Base-by-base conservation (phyloP, 768 basidiomycete species). In the Tricholoma sp. region DNA sequence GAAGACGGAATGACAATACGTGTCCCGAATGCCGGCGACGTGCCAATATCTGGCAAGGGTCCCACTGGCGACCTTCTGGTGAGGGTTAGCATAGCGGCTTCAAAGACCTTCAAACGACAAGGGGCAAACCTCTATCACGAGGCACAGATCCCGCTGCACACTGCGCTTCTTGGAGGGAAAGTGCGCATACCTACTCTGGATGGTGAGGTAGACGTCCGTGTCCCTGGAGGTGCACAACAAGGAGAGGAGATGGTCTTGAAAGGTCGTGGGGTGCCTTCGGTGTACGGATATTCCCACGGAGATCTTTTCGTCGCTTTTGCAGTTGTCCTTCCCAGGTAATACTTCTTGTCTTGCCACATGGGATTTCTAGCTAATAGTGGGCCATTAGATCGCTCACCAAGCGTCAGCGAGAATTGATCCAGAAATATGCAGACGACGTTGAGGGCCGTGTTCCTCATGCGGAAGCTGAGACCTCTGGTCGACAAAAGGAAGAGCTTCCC, bases 231-330 rank as follows among this genome's bases (percentile, higher is more conserved):
- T 45, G 98, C 96, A 2, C 97, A 98, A 72, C 94, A 89, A 67
- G 95, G 95, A 15, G 94, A 98, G 74, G 94, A 98, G 70, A 95
- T 96, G 84, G 91, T 97, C 18, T 73, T 99, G 65, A 90, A 89
- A 73, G 86, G 86, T 39, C 84, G 91, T 53, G 97, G 97, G 31
- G 85, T 98, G 11, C 69, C 81, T 45, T 77, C 83, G 20, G 77
- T 89, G 6, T 79, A 80, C 65, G 71, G 75, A 51, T 73, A 79
- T 41, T 80, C 80, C 59, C 85, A 80, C 59, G 91, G 96, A 36
- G 94, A 97, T 70, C 74, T 98, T 52, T 90, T 94, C 63, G 91
- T 99, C 53, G 82, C 85, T 41, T 98, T 98, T 76, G 81, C 79
- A 34, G 80, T 98, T 34, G 82, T 89, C 63, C 80, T 99, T 60